Evolutionary conservation across 2,329 filamentous ascomycete species (phyloP), one percentile per base, ranked within the genome.

Genomic region (Fusarium sp.): DNA sequence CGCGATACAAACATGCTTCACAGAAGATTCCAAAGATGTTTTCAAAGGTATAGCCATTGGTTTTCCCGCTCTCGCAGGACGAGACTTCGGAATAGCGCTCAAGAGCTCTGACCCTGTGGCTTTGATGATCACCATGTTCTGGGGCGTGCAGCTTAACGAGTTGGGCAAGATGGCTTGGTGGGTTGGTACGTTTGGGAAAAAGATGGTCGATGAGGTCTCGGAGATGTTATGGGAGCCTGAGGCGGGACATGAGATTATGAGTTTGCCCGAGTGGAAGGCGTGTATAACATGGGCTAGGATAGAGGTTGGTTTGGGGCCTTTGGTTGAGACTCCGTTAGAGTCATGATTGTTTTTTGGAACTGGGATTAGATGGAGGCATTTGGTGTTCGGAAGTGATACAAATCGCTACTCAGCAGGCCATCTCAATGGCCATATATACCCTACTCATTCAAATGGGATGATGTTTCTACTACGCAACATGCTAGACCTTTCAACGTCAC

Each of bases 71-170:
- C 58, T 76, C 14, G 74, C 74, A 3, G 79, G 79, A 2, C 69
- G 63, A 5, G 75, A 74, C 3, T 82, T 80, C 51, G 69, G 74
- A 1, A 30, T 66, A 1, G 77, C 77, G 4, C 48, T 82, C 30
- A 76, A 73, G 50, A 58, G 61, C 2, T 65, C 65, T 12, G 78
- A 82, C 25, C 80, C 79, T 1, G 72, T 82, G 43, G 75, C 79
- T 18, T 54, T 82, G 34, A 75, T 81, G 16, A 71, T 82, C 5
- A 63, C 80, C 55, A 72, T 81, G 73, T 78, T 80, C 48, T 82
- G 80, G 79, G 75, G 76, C 2, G 78, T 81, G 20, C 71, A 80
- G 55, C 66, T 82, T 14, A 63, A 77, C 10, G 48, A 61, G 6
- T 42, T 75, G 14, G 73, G 73, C 0, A 68, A 65, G 37, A 48